Evolutionary conservation across 2,329 filamentous ascomycete species (phyloP).

Genomic region (Aspergillus arachidicola): DNA sequence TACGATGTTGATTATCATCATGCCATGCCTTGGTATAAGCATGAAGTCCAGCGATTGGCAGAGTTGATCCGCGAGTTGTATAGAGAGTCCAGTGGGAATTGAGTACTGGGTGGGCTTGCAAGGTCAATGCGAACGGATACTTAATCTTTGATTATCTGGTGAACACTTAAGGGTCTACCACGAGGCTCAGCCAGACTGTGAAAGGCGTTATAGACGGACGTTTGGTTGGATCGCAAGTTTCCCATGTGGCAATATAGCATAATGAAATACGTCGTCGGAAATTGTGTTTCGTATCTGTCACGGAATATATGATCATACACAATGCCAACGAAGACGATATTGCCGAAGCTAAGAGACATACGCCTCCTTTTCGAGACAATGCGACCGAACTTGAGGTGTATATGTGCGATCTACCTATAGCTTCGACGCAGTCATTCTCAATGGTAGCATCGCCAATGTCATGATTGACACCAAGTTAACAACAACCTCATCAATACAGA

Average conservation of each 20-base stretch:
- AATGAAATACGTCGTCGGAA: background rate
- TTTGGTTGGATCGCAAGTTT: background rate
- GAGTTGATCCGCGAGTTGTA: constrained; percentile 17
- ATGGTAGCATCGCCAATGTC: too few species aligned
- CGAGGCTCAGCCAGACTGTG: too few species aligned
- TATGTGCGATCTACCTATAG: too few species aligned
- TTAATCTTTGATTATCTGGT: background rate
- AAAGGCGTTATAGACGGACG: background rate
- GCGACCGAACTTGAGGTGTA: too few species aligned
- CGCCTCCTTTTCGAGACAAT: too few species aligned
- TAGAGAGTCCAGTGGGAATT: background rate
- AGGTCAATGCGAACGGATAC: background rate
- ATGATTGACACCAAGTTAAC: rapidly evolving
- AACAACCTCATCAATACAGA: too few species aligned
- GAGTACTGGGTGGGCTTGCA: background rate
- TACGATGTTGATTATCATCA: constrained; percentile 28
- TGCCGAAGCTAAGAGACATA: too few species aligned
- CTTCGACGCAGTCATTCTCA: too few species aligned
- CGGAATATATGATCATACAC: too few species aligned
- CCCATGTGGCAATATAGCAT: background rate
- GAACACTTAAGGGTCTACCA: background rate
- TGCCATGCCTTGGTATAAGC: constrained; percentile 27
- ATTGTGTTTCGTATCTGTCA: too few species aligned
- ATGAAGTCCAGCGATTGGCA: constrained; percentile 21
- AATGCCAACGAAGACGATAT: too few species aligned